These are phyloP conservation scores for Butyriboletus loyo DNA, from an alignment of 768 basidiomycete genomes.

Conservation along the genomic window DNA sequence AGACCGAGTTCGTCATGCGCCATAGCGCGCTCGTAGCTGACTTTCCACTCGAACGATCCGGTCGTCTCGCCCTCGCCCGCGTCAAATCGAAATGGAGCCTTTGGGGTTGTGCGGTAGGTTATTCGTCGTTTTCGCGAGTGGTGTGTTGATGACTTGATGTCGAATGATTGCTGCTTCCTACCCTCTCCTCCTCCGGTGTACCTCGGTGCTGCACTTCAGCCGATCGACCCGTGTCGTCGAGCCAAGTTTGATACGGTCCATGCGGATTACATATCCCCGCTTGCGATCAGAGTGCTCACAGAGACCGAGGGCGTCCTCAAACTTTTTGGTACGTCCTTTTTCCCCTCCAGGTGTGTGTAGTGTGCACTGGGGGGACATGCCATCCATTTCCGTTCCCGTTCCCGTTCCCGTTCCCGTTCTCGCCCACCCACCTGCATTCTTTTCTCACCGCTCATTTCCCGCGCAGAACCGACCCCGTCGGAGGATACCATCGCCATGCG, in stretches of 20 bases:
- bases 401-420: background rate
- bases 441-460: background rate
- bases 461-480: constrained; percentile 29
- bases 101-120: constrained; percentile 19
- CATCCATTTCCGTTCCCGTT: background rate
- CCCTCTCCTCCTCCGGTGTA: background rate
- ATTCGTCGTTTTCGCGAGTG: background rate
- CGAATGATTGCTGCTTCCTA: background rate
- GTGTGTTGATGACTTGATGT: background rate
- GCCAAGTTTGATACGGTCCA: constrained; percentile 19
- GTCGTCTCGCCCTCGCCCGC: constrained; percentile 15
- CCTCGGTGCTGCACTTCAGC: background rate
- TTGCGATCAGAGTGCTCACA: constrained; percentile 26
- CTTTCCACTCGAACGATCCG: constrained; percentile 24
- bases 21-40: constrained; percentile 27
- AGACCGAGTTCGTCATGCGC: constrained; percentile 27
- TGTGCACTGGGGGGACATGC: too few species aligned
- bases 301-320: constrained; percentile 27
- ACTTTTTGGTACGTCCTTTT: constrained; percentile 21
- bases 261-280: constrained; percentile 26
- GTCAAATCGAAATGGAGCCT: constrained; percentile 25
- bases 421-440: too few species aligned
- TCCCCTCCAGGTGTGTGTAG: too few species aligned
- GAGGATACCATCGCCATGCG: constrained; percentile 21
- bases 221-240: constrained; percentile 23